Base-by-base conservation (phyloP, 495 filamentous ascomycete genomes). In the Pseudoneurospora amorphoporcata region DNA sequence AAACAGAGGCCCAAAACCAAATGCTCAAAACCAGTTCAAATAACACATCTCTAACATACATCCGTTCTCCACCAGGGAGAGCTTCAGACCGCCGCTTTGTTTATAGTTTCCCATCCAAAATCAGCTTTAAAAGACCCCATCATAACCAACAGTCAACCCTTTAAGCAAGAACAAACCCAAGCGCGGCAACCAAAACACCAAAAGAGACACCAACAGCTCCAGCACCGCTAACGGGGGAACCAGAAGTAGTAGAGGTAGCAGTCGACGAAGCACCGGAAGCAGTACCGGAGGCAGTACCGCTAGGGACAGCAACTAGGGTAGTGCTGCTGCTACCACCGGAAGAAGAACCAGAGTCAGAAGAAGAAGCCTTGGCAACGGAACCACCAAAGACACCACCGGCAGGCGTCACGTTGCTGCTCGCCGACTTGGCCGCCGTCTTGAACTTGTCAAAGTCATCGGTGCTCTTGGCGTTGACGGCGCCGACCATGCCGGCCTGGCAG, bases 401-500 rank as follows among this genome's bases (percentile, higher is more conserved):
- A 23, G 35, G 32, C 72, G 77, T 16, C 72, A 74, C 4, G 68
- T 74, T 16, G 78, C 72, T 76, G 43, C 42, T 38, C 17, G 72
- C 77, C 42, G 61, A 35, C 38, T 69, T 72, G 14, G 79, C 78
- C 4, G 69, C 42, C 9, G 16, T 40, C 39, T 38, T 8, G 72
- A 79, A 82, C n/a, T 69, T 42, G 23, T 72, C 72, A 17, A 81
- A 71, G 5, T 73, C 74, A 12, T 71, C 39, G 42, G 23, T 32
- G 39, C 35, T 69, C 23, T 3, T 69, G 38, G 77, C 73, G 79
- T 82, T 82, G 75, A 82, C 74, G 72, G 81, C 76, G 72, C 77
- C 81, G 29, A 77, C 76, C 81, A 82, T 82, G 75, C 81, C 79
- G 43, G 76, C 75, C 14, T 72, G 72, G 77, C 81, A 82, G 75